A percentile compares a stretch with the other conserved stretches of the same genome.
These are phyloP conservation scores for Trichoderma sp. DNA, from an alignment of 2,329 filamentous ascomycete genomes.

Conservation along the genomic window DNA sequence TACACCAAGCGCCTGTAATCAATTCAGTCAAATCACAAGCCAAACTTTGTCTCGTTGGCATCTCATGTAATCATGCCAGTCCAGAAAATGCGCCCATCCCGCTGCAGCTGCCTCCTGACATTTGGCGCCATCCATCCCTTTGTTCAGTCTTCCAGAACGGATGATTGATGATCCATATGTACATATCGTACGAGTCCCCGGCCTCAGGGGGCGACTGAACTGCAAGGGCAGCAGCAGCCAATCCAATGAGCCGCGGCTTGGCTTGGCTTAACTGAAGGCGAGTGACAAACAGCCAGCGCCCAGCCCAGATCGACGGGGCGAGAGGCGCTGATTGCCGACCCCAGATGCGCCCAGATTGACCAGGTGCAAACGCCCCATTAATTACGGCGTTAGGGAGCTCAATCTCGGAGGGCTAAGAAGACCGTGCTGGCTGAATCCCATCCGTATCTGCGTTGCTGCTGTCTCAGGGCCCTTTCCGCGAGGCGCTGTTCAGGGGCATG, in stretches of 20 bases:
- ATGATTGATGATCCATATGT: conserved; percentile 14
- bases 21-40: background rate
- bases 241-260: background rate
- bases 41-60: background rate
- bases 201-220: background rate
- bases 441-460: background rate
- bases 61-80: background rate
- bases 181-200: conserved; percentile 10
- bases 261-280: background rate
- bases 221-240: background rate
- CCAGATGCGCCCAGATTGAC: conserved; percentile 10
- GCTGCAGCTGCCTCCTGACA: background rate
- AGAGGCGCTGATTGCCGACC: conserved; percentile 10
- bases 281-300: background rate
- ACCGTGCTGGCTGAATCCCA: background rate
- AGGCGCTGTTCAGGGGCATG: conserved; percentile 6
- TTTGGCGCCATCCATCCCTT: background rate
- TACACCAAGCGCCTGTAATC: background rate
- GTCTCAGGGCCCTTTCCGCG: background rate
- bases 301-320: conserved; percentile 15
- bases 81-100: conserved; percentile 8
- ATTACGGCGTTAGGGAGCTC: conserved; percentile 14
- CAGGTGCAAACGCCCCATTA: background rate
- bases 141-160: background rate
- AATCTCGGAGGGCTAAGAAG: background rate